Percentiles rank a stretch among this genome's conserved stretches.
phyloP scores from a whole-genome alignment of 345 rosid genomes.

The Euphorbia peplus region DNA sequence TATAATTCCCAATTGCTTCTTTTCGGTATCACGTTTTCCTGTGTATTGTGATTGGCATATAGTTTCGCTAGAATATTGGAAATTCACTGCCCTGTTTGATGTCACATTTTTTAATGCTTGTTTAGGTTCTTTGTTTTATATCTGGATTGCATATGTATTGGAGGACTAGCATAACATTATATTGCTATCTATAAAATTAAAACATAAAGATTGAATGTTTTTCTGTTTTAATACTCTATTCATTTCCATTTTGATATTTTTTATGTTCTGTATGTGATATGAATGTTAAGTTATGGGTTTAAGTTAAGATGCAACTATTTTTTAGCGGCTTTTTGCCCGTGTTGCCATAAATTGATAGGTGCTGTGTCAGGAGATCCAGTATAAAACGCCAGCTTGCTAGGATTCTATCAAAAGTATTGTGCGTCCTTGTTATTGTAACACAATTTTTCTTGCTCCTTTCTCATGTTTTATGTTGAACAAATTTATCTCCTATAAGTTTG shows the following conservation, averaged over 20 bases:
- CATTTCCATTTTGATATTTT: neutral
- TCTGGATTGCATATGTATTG: neutral
- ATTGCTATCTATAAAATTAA: neutral
- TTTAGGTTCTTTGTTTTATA: neutral
- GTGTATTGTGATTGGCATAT: neutral
- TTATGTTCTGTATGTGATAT: neutral
- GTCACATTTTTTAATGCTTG: neutral
- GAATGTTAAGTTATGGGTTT: neutral
- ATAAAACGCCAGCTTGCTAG: neutral
- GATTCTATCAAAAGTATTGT: neutral
- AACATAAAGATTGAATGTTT: neutral
- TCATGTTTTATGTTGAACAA: neutral
- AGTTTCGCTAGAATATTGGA: neutral
- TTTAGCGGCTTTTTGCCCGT: constrained; percentile 1
- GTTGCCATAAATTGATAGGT: neutral
- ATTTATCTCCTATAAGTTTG: neutral
- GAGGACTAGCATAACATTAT: neutral
- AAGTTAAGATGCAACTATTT: constrained; percentile 1
- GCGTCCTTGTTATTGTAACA: neutral
- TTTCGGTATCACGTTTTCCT: neutral
- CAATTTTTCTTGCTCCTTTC: neutral
- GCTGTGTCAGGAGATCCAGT: neutral
- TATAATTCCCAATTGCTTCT: neutral
- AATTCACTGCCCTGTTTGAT: neutral
- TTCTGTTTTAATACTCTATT: neutral